These are phyloP conservation scores for Blastobotrys ciferrii DNA, from an alignment of 1,139 yeast genomes.

Conservation along the genomic window DNA sequence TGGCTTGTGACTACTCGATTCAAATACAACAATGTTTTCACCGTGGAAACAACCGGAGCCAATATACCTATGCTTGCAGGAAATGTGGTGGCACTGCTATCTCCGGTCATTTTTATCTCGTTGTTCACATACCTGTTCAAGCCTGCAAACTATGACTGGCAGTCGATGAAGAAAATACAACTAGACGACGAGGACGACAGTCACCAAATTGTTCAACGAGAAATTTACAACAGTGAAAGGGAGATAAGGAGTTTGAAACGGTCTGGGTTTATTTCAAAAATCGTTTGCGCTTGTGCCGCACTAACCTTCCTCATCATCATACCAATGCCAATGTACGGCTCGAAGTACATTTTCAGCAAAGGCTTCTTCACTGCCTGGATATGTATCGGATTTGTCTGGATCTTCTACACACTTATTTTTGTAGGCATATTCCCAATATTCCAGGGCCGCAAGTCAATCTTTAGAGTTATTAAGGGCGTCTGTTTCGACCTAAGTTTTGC, in stretches of 20 bases:
- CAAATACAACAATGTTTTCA: constrained; percentile 39
- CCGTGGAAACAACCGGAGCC: constrained; percentile 64
- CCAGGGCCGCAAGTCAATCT: constrained; percentile 54
- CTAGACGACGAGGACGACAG: constrained; percentile 26
- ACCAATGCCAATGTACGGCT: constrained; percentile 49
- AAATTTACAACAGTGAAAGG: constrained; percentile 14
- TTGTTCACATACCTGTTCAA: constrained; percentile 50
- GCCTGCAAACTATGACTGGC: constrained; percentile 64
- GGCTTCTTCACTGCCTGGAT: constrained; percentile 46
- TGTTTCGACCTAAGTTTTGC: too few relatives aligned
- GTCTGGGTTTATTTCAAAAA: constrained; percentile 34
- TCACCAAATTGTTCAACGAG: constrained; percentile 11
- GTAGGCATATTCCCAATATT: constrained; percentile 44
- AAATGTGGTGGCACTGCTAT: constrained; percentile 72
- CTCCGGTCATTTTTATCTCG: constrained; percentile 71
- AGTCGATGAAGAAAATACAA: constrained; percentile 49
- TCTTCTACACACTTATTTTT: constrained; percentile 40
- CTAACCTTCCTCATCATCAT: constrained; percentile 38
- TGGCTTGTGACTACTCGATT: constrained; percentile 47
- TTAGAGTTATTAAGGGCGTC: neutral
- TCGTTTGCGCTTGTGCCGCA: constrained; percentile 39
- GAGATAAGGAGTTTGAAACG: constrained; percentile 22
- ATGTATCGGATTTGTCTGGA: constrained; percentile 43
- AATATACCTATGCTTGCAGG: constrained; percentile 87
- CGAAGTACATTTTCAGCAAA: constrained; percentile 43